phyloP scores from a whole-genome alignment of 768 basidiomycete species.

The Trichaptum fuscoviolaceum region DNA sequence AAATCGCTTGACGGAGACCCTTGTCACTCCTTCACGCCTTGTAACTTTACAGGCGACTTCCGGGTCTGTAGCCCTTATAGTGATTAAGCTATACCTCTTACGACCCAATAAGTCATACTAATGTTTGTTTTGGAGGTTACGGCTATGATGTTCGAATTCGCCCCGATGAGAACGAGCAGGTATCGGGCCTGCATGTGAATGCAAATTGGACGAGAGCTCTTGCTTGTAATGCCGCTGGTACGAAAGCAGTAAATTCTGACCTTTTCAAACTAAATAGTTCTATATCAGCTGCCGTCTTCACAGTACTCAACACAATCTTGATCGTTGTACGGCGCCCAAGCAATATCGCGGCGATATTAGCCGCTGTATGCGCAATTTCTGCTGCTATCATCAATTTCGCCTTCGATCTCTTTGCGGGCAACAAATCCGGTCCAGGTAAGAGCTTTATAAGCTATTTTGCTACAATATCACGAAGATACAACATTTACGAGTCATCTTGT shows the following conservation, averaged over 20 bases:
- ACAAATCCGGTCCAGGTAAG: neutral
- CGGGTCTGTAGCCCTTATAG: neutral
- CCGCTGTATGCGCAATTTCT: neutral
- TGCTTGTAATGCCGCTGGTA: neutral
- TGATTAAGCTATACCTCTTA: neutral
- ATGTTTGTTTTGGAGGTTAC: neutral
- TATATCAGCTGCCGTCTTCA: neutral
- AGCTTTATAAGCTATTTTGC: neutral
- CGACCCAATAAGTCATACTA: neutral
- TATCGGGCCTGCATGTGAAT: neutral
- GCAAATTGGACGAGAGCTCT: neutral
- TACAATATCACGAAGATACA: neutral
- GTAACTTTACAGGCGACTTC: neutral
- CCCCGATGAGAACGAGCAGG: neutral
- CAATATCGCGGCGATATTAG: neutral
- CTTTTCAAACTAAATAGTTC: no score
- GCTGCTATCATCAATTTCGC: neutral
- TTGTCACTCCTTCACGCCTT: neutral
- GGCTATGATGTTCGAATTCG: neutral
- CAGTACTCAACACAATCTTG: neutral
- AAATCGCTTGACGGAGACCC: neutral
- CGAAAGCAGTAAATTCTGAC: neutral
- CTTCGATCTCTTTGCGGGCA: neutral
- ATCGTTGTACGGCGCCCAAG: neutral
- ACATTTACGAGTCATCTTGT: no score